Evolutionary conservation across 1,139 yeast species (phyloP), one percentile per base, ranked within the genome.

Genomic region (Pichia sp.): DNA sequence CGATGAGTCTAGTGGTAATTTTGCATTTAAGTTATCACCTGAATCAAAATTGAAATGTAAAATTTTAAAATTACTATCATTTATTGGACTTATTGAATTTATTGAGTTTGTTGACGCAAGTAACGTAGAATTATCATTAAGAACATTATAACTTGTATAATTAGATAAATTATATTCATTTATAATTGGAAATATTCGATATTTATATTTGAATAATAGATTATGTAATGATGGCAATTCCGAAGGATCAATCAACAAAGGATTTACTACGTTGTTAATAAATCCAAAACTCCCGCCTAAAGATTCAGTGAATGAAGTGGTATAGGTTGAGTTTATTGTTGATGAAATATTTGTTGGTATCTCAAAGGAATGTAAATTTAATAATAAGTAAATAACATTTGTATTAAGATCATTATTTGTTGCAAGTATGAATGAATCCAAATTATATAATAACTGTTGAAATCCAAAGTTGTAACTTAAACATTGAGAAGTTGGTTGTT

Each of bases 351-450:
- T 51, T 14, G 46, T 22, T 10, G 29, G n/a, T 10, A 42, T 44
- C 4, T 45, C 22, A 3, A 65, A 47, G 5, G 64, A 58, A 54
- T 70, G 70, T 52, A 80, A 67, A 53, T 76, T 75, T 51, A 84
- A 62, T n/a, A 83, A 64, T 25, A 88, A 38, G 47, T 74, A 73
- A n/a, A 87, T 45, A 34, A 81, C 62, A 61, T 80, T 77, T 2
- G 81, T 86, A 22, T 77, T 72, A 56, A 83, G 60, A 54, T 77
- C 76, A 27, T 82, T 79, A 56, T 86, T 81, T 2, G 90, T 81
- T 1, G 56, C 61, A 0, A 52, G 48, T 13, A 84, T 60, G 59
- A 71, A 84, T 0, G 48, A 47, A n/a, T 65, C 52, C 1, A 87
- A 52, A 0, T 64, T 58, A 0, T 55, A 44, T 53, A 79, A 61